Conservation (phyloP, 768 basidiomycete genomes). For the Leccinum longicurvipes region DNA sequence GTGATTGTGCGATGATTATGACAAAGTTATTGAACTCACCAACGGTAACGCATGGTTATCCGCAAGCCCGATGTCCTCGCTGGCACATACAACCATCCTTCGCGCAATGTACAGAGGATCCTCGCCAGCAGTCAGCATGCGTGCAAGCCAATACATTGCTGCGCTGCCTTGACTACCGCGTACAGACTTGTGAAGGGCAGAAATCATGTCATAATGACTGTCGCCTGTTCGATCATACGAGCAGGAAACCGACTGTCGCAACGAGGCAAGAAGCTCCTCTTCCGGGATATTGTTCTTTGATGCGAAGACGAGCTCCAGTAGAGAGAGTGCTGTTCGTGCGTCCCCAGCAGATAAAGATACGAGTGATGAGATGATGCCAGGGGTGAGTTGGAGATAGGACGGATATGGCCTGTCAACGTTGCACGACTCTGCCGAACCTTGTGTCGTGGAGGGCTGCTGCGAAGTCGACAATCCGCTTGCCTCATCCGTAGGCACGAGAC, state of each 20-base stretch:
- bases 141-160: conserved; percentile 85
- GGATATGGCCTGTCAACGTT: conserved; percentile 16
- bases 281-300: conserved; percentile 42
- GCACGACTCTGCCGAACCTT: conserved; percentile 20
- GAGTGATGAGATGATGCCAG: conserved; percentile 46
- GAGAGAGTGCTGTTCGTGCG: conserved; percentile 72
- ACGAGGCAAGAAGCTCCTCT: conserved; percentile 47
- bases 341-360: conserved; percentile 61
- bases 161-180: conserved; percentile 74
- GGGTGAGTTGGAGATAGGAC: conserved; percentile 40
- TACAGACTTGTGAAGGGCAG: conserved; percentile 79
- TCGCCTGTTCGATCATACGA: conserved; percentile 79
- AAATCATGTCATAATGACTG: conserved; percentile 76
- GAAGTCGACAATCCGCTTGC: not conserved
- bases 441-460: conserved; percentile 11
- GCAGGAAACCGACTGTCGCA: conserved; percentile 61
- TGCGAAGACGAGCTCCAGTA: conserved; percentile 66
- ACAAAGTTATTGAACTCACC: conserved; percentile 38
- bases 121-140: conserved; percentile 78
- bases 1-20: conserved; percentile 6
- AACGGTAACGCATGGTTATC: conserved; percentile 74
- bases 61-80: conserved; percentile 83
- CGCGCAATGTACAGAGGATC: conserved; percentile 77
- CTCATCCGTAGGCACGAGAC: conserved; percentile 23
- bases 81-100: conserved; percentile 74